A percentile compares a stretch with the other conserved stretches of the same genome.
Conservation (phyloP, 257 asterid genomes). For the Nicotiana otophora region DNA sequence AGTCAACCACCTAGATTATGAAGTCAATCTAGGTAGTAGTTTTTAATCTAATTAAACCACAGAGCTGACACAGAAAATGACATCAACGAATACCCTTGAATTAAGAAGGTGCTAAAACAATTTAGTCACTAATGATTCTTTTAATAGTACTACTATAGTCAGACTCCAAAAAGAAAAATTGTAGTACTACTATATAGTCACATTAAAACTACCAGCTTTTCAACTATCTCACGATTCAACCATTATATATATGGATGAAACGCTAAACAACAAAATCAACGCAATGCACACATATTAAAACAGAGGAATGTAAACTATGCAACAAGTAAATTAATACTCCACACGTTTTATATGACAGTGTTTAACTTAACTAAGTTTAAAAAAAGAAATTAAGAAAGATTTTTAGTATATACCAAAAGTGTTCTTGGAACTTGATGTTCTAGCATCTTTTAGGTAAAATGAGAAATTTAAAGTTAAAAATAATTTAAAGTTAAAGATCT, state of each 20-base stretch:
- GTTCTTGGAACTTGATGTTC: not conserved
- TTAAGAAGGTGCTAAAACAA: not conserved
- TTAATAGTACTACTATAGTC: not conserved
- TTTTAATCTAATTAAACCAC: not conserved
- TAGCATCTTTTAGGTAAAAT: not conserved
- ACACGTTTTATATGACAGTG: not conserved
- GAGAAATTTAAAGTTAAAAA: too few species aligned
- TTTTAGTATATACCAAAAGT: not conserved
- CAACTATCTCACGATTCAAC: not conserved
- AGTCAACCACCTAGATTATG: not conserved
- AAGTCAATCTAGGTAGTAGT: not conserved
- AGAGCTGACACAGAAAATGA: not conserved
- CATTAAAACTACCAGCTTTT: slow-evolving; percentile 3
- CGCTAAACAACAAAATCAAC: too few species aligned
- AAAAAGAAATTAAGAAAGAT: too few species aligned
- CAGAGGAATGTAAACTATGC: not conserved
- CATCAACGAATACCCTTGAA: not conserved
- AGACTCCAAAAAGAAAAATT: not conserved
- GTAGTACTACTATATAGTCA: not conserved
- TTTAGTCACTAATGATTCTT: not conserved
- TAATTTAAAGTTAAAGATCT: not conserved
- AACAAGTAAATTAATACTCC: not conserved
- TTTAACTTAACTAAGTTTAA: not conserved
- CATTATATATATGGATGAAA: not conserved
- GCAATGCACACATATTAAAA: too few species aligned